Conservation (phyloP, 345 rosid genomes). For the Citrus medica region DNA sequence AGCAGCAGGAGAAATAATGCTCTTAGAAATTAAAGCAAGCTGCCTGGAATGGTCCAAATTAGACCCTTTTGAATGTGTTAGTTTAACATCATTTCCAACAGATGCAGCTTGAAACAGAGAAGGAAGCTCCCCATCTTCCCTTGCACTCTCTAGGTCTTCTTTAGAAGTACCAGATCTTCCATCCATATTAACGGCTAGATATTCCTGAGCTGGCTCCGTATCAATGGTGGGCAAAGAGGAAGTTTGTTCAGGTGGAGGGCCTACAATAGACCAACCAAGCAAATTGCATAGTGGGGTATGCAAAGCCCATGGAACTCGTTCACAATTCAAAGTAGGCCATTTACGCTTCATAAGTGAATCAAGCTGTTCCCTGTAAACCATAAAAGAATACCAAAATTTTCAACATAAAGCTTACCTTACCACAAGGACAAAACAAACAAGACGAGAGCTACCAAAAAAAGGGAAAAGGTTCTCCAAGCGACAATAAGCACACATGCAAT, state of each 20-base stretch:
- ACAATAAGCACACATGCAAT: constrained; percentile 8
- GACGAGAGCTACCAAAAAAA: constrained; percentile 7
- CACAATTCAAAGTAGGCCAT: constrained; percentile 65
- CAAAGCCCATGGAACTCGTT: constrained; percentile 73
- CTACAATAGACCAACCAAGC: constrained; percentile 63
- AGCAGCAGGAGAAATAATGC: constrained; percentile 52
- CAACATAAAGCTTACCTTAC: constrained; percentile 24
- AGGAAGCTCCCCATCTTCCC: constrained; percentile 99
- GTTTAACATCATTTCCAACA: constrained; percentile 32
- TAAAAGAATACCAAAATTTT: constrained; percentile 41
- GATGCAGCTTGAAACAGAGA: constrained; percentile 53
- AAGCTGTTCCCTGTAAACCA: constrained; percentile 94
- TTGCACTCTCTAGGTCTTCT: constrained; percentile 56
- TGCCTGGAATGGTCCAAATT: constrained; percentile 59
- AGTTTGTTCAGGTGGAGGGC: constrained; percentile 35
- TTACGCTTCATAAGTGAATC: constrained; percentile 72
- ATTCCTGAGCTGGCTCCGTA: constrained; percentile 51
- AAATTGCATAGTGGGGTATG: constrained; percentile 69
- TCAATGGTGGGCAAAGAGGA: constrained; percentile 35
- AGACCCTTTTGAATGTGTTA: constrained; percentile 40
- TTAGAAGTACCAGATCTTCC: constrained; percentile 54
- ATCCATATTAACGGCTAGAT: constrained; percentile 49
- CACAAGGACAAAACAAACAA: constrained; percentile 23
- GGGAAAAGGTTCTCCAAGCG: constrained; percentile 6
- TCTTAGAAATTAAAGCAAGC: constrained; percentile 77